Evolutionary conservation across 805 yeast species (phyloP), one percentile per base, ranked within the genome.

Genomic region (Komagataella phaffii): DNA sequence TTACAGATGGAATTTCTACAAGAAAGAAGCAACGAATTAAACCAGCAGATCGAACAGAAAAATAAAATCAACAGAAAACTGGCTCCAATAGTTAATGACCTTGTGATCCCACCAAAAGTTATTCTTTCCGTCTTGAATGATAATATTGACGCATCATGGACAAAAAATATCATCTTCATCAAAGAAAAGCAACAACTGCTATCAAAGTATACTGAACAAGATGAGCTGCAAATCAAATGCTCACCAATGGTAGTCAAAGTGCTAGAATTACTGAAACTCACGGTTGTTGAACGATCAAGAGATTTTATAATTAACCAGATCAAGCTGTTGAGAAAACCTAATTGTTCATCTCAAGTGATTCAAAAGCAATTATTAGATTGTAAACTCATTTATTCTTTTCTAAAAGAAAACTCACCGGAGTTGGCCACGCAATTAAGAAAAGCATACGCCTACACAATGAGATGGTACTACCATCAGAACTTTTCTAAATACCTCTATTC

Each of bases 381-480:
- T n/a, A 77, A 76, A 54, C 87, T 83, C 50, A 72, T 80, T 1
- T 85, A 68, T 57, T 67, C 67, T 3, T 88, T 86, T 54, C 63
- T 91, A 44, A 63, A 70, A 3, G 59, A 66, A 3, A 76, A 79
- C 49, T 77, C 85, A 53, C 72, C 76, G 7, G 73, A 79, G 6
- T 67, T 93, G 51, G 91, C 96, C 0, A 62, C 69, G 14, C 93
- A 88, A 60, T 72, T 93, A 45, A 75, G 81, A 51, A 76, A 77
- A 58, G 98, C 97, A 0, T 93, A 93, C 63, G 69, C 82, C 17
- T 81, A 81, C 59, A 91, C 98, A 2, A 90, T 93, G 87, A 73
- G 78, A 59, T 93, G 99, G 99, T 93, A 91, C 68, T 93, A 93
- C 64, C 73, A 76, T 53, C 76, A 84, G 52, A 78, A 85, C 57